Evolutionary conservation across 345 rosid genomes (phyloP).

Genomic region (Diplotaxis tenuifolia): DNA sequence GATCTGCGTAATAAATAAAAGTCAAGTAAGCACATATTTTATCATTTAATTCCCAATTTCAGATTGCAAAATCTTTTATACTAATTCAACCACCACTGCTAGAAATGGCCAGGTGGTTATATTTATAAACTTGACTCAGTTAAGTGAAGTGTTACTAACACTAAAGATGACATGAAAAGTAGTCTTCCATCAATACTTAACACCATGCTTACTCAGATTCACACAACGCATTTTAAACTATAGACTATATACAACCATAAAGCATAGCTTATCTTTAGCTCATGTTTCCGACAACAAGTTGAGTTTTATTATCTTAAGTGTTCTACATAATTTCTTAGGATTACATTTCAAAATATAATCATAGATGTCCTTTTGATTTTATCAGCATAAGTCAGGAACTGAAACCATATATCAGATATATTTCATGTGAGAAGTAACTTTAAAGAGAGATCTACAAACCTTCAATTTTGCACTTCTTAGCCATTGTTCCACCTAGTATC

Average conservation of each 20-base stretch:
- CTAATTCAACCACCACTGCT: conserved; percentile 2
- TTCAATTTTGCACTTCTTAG: conserved; percentile 86
- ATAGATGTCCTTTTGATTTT: not conserved
- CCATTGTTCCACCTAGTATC: conserved; percentile 99
- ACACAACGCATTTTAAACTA: not conserved
- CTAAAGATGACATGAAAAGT: conserved; percentile 14
- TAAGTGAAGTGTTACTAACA: not conserved
- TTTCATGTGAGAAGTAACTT: conserved; percentile 13
- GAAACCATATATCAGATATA: conserved; percentile 15
- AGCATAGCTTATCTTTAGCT: not conserved
- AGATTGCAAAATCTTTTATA: not conserved
- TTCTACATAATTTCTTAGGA: not conserved
- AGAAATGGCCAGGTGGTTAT: conserved; percentile 4
- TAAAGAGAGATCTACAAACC: conserved; percentile 46
- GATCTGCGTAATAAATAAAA: conserved; percentile 57
- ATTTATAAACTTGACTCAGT: not conserved
- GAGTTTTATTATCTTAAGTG: not conserved
- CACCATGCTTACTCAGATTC: not conserved
- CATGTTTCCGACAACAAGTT: not conserved
- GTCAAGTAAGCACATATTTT: not conserved
- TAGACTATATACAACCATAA: not conserved
- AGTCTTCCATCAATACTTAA: not conserved
- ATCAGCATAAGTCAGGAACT: conserved; percentile 2
- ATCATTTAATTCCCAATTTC: conserved; percentile 8
- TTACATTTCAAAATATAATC: conserved; percentile 5